A percentile compares a stretch with the other conserved stretches of the same genome.
phyloP scores from a whole-genome alignment of 139 green algal species.

The Micractinium conductrix region DNA sequence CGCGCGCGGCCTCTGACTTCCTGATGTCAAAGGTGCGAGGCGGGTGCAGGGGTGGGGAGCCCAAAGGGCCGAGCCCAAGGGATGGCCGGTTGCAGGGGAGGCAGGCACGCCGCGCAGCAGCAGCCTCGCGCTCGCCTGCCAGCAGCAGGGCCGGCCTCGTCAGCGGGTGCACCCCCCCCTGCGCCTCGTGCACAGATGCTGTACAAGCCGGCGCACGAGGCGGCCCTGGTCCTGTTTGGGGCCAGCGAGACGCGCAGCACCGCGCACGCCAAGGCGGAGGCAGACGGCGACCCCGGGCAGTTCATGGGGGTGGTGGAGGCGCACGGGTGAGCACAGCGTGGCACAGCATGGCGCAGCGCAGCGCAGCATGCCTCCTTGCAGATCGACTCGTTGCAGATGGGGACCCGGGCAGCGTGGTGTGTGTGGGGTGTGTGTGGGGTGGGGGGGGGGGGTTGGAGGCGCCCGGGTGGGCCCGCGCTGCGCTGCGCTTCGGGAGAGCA shows the following conservation, averaged over 20 bases:
- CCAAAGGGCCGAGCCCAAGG: not conserved
- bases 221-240: slow-evolving; percentile 40
- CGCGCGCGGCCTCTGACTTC: slow-evolving; percentile 21
- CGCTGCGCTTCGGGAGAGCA: not conserved
- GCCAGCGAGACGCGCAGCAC: slow-evolving; percentile 19
- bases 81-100: not conserved
- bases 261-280: not conserved
- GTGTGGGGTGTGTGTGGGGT: not conserved
- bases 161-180: not conserved
- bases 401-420: no score
- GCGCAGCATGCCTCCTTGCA: not conserved
- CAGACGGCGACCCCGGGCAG: not conserved
- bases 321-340: not conserved
- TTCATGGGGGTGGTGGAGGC: not conserved
- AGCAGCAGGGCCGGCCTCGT: not conserved
- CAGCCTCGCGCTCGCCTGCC: not conserved
- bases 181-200: slow-evolving; percentile 35
- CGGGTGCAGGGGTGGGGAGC: not conserved
- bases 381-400: no score
- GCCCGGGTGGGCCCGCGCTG: not conserved
- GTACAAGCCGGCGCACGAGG: slow-evolving; percentile 36
- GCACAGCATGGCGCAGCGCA: not conserved
- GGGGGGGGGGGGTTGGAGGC: not conserved
- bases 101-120: not conserved
- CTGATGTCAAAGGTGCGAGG: slow-evolving; percentile 30